Base-by-base conservation (phyloP, 495 filamentous ascomycete genomes). In the Paragyromitra xinjiangensis region DNA sequence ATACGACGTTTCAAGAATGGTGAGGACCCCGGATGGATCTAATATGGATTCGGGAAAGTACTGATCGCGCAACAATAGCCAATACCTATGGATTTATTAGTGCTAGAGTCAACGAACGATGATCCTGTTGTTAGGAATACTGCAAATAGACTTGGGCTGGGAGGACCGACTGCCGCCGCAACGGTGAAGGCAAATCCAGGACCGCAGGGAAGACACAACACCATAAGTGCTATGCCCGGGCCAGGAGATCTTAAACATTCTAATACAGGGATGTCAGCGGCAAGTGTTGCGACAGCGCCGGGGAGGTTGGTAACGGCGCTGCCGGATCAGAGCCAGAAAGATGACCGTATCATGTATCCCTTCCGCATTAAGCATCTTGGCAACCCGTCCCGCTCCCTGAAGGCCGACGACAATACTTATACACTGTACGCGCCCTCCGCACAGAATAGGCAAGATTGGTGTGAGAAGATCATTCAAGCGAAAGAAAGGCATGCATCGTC, bases 301-400 rank as follows among this genome's bases (percentile, higher is more conserved):
- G 78, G 81, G 22, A 77, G 81, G 42, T 22, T 82, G 39, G 81
- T 80, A 26, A 80, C 81, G 0, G 61, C 69, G 9, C 39, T 81
- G 11, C 87, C 2, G 85, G 86, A 39, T 90, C 90, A 91, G 14
- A 85, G 63, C 55, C 82, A 85, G 4, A 90, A 88, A 67, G 91
- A 94, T 78, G 93, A 94, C 72, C 94, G 90, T 83, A 90, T 96
- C 50, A 87, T 98, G 75, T 98, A 92, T 82, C 95, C 96, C 3
- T 98, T 99, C 88, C 91, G 90, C 74, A 91, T 99, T 83, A 97
- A 97, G 83, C 96, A 99, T 85, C 88, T 99, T n/a, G 95, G 95
- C 7, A 91, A 94, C 67, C 84, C 85, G 9, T 92, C 94, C 69
- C 88, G 89, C 5, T 71, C 78, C 34, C 6, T 71, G 37, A 83